Base-by-base conservation (phyloP, 768 basidiomycete species). In the Leucogyrophana mollusca region DNA sequence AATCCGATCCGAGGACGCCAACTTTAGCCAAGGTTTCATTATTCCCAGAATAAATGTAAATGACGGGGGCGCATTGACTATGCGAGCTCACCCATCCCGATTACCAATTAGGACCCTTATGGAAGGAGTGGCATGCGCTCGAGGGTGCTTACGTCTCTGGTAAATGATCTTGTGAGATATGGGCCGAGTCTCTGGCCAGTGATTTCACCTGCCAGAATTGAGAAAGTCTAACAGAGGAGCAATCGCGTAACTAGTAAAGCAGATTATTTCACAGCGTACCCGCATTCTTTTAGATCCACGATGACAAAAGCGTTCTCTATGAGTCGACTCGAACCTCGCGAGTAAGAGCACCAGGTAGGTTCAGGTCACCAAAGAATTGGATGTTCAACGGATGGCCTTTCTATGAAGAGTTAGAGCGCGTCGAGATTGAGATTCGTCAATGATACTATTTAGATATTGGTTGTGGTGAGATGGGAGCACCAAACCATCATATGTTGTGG, bases 151-250 rank as follows among this genome's bases (percentile, higher is more conserved):
- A 88, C 85, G 83, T 82, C 59, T 90, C 87, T 1, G 87, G 87
- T 51, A 75, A 89, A 63, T 85, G 88, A 54, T 87, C 84, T 62
- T 89, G 87, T 2, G 85, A 87, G 45, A 89, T 71, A 53, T 87
- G 85, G 60, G 88, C 85, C 6, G 82, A 79, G 40, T 62, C 67
- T 40, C 79, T 72, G 18, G 74, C 75, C n/a, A 88, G 69, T 35
- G 73, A 67, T 59, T 83, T 86, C 70, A 87, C 80, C 55, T 87
- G 79, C 87, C 87, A 90, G 56, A 88, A 90, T 53, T 86, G 80
- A 32, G 71, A 64, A 37, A 87, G 60, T 11, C 85, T 87, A 35
- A 11, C 33, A 33, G 13, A 8, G 24, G 17, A 32, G 8, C 3
- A 18, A 43, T 25, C n/a, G 43, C 39, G 1, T n/a, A n/a, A n/a